These are phyloP conservation scores for Sanghuangporus baumii DNA, from an alignment of 1,284 basidiomycete genomes.

Conservation along the genomic window DNA sequence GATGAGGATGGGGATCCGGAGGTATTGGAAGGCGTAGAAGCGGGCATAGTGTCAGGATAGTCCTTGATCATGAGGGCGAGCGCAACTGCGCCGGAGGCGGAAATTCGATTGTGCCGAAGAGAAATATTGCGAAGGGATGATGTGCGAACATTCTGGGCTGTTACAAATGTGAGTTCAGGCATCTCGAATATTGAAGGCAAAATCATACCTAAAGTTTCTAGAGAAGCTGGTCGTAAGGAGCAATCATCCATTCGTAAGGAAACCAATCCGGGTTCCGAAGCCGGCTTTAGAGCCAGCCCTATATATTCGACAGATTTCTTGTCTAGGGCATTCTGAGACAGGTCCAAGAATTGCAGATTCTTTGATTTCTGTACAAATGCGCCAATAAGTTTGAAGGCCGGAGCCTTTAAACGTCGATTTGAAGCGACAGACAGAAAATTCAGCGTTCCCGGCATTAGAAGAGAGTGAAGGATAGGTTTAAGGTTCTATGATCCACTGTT, in stretches of 20 bases:
- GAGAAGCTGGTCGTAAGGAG: slow-evolving; percentile 57
- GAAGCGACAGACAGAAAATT: slow-evolving; percentile 84
- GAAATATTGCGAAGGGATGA: slow-evolving; percentile 85
- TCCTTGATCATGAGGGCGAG: slow-evolving; percentile 95
- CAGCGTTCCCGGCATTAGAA: slow-evolving; percentile 80
- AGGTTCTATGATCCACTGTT: slow-evolving; percentile 46
- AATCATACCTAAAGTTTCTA: slow-evolving; percentile 71
- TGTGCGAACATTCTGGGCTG: slow-evolving; percentile 76
- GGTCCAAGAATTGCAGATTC: slow-evolving; percentile 77
- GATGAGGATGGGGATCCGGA: slow-evolving; percentile 18
- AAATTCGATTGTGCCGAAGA: slow-evolving; percentile 81
- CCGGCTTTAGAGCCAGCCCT: slow-evolving; percentile 57
- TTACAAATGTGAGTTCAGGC: background rate
- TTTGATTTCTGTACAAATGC: slow-evolving; percentile 75
- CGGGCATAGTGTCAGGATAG: slow-evolving; percentile 73
- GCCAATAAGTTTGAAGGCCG: slow-evolving; percentile 79
- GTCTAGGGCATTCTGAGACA: slow-evolving; percentile 86
- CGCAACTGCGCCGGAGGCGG: slow-evolving; percentile 76
- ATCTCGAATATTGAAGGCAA: background rate
- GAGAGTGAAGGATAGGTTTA: slow-evolving; percentile 86
- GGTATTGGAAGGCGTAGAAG: background rate
- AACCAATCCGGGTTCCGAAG: slow-evolving; percentile 56
- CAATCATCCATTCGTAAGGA: slow-evolving; percentile 84
- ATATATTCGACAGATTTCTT: slow-evolving; percentile 81
- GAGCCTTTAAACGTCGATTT: slow-evolving; percentile 74